Percentiles rank a stretch among this genome's conserved stretches.
Conservation (phyloP, 257 asterid species). For the Fraxinus anomala region DNA sequence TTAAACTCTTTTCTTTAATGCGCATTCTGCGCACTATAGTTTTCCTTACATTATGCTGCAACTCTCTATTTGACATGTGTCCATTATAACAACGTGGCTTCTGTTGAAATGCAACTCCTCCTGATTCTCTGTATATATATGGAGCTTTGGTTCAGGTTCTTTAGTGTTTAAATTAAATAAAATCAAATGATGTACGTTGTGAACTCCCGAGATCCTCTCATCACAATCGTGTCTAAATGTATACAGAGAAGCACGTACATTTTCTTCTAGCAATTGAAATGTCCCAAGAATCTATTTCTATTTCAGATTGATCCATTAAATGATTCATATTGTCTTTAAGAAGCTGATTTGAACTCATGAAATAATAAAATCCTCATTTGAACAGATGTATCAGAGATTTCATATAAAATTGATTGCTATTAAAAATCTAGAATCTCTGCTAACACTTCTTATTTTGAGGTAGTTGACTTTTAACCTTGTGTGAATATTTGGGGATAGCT, state of each 20-base stretch:
- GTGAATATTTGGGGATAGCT: background rate
- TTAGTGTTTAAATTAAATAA: background rate
- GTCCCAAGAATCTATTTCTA: background rate
- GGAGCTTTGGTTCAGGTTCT: background rate
- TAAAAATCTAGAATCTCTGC: background rate
- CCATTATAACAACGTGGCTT: background rate
- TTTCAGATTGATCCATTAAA: constrained; percentile 14
- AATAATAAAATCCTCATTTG: constrained; percentile 18
- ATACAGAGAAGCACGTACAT: background rate
- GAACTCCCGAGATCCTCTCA: constrained; percentile 1
- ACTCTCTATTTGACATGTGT: background rate
- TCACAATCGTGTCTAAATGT: constrained; percentile 3
- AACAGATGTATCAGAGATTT: constrained; percentile 17
- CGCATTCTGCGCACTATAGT: background rate
- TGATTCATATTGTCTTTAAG: constrained; percentile 7
- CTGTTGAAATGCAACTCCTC: background rate
- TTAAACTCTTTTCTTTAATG: background rate
- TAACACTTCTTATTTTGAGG: background rate
- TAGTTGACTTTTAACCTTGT: background rate
- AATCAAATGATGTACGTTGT: background rate
- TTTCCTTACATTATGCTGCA: background rate
- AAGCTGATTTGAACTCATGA: background rate
- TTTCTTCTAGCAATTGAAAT: background rate
- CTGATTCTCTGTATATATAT: background rate
- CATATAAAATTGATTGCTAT: constrained; percentile 3